phyloP scores from a whole-genome alignment of 2,329 filamentous ascomycete species.

The Dothistroma pini region DNA sequence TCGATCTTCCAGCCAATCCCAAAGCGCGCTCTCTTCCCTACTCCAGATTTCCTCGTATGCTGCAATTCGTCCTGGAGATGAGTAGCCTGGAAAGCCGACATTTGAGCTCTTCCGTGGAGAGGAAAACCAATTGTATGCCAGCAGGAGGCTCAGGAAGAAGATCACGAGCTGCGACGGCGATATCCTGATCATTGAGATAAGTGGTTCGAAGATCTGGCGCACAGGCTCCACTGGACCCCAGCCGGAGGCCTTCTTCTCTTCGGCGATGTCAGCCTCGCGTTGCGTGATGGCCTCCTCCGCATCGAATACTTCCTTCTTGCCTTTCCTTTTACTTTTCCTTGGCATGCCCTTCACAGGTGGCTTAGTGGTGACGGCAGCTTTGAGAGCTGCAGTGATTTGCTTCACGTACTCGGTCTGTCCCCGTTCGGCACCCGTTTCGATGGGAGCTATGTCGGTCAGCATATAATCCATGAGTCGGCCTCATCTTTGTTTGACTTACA shows the following conservation, averaged over 20 bases:
- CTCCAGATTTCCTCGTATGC: constrained; percentile 95
- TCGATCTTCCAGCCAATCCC: constrained; percentile 89
- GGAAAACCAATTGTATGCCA: constrained; percentile 67
- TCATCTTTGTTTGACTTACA: constrained; percentile 54
- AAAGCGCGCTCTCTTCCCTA: constrained; percentile 80
- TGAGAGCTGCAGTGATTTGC: constrained; percentile 71
- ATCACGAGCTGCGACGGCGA: constrained; percentile 75
- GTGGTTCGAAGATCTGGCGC: constrained; percentile 63
- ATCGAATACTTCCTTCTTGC: constrained; percentile 52
- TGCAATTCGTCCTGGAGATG: constrained; percentile 63
- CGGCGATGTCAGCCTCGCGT: constrained; percentile 29
- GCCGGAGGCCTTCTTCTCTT: constrained; percentile 40
- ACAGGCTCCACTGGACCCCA: constrained; percentile 85
- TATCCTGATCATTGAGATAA: constrained; percentile 65
- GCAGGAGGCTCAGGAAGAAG: constrained; percentile 65
- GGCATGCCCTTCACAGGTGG: constrained; percentile 48
- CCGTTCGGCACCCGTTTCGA: constrained; percentile 91
- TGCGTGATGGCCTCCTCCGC: constrained; percentile 40
- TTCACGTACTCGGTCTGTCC: constrained; percentile 82
- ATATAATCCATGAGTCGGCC: not conserved
- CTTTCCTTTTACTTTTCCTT: constrained; percentile 47
- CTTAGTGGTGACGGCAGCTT: constrained; percentile 66
- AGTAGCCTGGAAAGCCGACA: constrained; percentile 39
- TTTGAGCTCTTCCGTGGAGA: constrained; percentile 32
- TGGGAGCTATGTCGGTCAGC: constrained; percentile 62